Percentiles rank a stretch among this genome's conserved stretches.
phyloP scores from a whole-genome alignment of 495 filamentous ascomycete genomes.

The Trichoderma gamsii region DNA sequence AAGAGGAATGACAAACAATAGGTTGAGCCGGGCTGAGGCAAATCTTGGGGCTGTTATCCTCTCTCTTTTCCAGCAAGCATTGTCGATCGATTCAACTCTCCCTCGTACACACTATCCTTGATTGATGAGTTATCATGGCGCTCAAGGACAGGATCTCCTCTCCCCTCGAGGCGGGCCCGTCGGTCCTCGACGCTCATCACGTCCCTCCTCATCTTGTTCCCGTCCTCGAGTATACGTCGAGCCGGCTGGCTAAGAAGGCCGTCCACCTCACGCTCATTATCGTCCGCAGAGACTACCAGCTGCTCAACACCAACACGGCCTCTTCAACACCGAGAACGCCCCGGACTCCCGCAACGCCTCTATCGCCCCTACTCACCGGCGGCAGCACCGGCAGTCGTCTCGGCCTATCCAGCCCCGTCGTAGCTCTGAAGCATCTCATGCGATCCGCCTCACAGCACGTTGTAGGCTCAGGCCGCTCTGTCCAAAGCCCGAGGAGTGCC shows the following conservation, averaged over 20 bases:
- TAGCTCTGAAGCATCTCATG: conserved; percentile 36
- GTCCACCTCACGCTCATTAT: conserved; percentile 44
- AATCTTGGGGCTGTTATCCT: background rate
- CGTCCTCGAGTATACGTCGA: conserved; percentile 48
- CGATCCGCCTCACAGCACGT: conserved; percentile 27
- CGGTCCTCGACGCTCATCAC: conserved; percentile 42
- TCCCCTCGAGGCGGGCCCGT: conserved; percentile 48
- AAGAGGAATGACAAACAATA: background rate
- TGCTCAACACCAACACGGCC: conserved; percentile 26
- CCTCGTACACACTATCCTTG: no score
- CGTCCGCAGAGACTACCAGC: conserved; percentile 44
- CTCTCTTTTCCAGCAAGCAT: background rate
- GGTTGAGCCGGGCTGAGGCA: no score
- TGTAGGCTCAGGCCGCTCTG: background rate
- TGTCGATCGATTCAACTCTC: background rate
- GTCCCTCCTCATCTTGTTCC: conserved; percentile 37
- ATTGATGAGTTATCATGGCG: conserved; percentile 1
- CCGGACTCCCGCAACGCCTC: conserved; percentile 20
- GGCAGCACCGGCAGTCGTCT: conserved; percentile 15
- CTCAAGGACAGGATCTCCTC: conserved; percentile 46
- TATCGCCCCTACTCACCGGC: conserved; percentile 27
- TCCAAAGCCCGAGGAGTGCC: conserved; percentile 24
- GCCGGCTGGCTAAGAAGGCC: conserved; percentile 40
- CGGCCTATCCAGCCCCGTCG: conserved; percentile 20
- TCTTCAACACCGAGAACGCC: conserved; percentile 22